Evolutionary conservation across 2,329 filamentous ascomycete genomes (phyloP).

Genomic region (Fusarium torulosum): DNA sequence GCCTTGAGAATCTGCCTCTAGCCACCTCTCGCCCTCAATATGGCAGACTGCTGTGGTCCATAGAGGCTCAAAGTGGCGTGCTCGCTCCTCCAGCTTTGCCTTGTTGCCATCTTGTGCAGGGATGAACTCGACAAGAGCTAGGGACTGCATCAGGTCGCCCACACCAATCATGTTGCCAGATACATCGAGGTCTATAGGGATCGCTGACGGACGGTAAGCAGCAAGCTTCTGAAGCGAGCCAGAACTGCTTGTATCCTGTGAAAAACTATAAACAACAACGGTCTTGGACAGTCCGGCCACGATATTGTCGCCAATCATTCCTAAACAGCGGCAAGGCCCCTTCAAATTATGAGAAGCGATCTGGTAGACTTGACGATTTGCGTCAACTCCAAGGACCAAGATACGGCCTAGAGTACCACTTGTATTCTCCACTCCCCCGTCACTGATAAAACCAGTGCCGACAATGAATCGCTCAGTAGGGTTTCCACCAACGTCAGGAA

Average conservation of each 20-base stretch:
- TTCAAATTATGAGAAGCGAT: slow-evolving; percentile 78
- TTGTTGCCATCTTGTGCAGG: slow-evolving; percentile 67
- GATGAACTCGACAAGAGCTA: slow-evolving; percentile 80
- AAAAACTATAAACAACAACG: slow-evolving; percentile 70
- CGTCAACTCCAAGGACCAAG: slow-evolving; percentile 84
- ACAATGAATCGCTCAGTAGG: slow-evolving; percentile 86
- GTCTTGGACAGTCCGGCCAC: slow-evolving; percentile 93
- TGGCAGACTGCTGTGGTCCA: slow-evolving; percentile 86
- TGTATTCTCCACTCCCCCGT: slow-evolving; percentile 64
- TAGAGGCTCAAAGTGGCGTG: slow-evolving; percentile 82
- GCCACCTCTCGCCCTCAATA: slow-evolving; percentile 78
- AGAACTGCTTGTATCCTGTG: slow-evolving; percentile 66
- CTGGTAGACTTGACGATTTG: slow-evolving; percentile 77
- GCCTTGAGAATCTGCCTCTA: slow-evolving; percentile 88
- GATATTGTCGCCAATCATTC: slow-evolving; percentile 79
- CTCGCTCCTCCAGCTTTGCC: slow-evolving; percentile 77
- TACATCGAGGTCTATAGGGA: slow-evolving; percentile 84
- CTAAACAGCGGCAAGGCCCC: slow-evolving; percentile 84
- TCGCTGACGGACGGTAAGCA: slow-evolving; percentile 83
- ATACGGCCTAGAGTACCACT: slow-evolving; percentile 77
- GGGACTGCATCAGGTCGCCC: slow-evolving; percentile 93
- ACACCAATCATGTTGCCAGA: slow-evolving; percentile 82
- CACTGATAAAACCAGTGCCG: slow-evolving; percentile 82
- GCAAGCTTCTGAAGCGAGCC: slow-evolving; percentile 77
- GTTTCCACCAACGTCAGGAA: slow-evolving; percentile 69